Conservation (phyloP, 2,329 filamentous ascomycete genomes). For the Aspergillus cejpii region DNA sequence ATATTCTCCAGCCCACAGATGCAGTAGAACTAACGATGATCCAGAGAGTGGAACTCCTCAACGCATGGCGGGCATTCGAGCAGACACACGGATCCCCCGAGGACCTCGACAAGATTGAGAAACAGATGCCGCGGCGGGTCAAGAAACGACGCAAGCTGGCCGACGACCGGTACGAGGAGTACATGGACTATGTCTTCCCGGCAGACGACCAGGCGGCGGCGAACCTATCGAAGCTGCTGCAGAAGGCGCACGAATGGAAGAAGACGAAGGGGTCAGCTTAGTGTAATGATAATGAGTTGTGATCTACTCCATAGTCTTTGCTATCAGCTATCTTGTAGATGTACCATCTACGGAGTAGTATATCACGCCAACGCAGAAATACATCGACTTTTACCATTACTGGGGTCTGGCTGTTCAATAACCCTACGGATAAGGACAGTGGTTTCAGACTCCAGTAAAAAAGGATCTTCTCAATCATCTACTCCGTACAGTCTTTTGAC, state of each 20-base stretch:
- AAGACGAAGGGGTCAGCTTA: slow-evolving; percentile 36
- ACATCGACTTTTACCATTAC: no score
- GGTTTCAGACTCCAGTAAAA: no score
- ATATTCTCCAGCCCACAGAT: background rate
- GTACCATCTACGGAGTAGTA: background rate
- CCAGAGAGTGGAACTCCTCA: slow-evolving; percentile 76
- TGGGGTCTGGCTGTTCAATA: no score
- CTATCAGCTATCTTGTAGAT: no score
- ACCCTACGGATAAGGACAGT: no score
- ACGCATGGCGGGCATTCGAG: slow-evolving; percentile 90
- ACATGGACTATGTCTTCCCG: slow-evolving; percentile 94
- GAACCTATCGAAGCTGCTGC: slow-evolving; percentile 74
- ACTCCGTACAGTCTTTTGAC: no score
- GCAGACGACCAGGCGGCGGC: slow-evolving; percentile 83
- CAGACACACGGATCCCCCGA: slow-evolving; percentile 68
- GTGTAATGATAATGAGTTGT: background rate
- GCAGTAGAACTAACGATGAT: slow-evolving; percentile 28
- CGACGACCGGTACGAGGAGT: slow-evolving; percentile 92
- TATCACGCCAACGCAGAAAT: no score
- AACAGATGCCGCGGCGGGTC: slow-evolving; percentile 85
- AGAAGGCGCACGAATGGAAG: slow-evolving; percentile 86
- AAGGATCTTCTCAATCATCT: background rate
- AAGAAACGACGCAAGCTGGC: slow-evolving; percentile 90
- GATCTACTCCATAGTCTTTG: no score
- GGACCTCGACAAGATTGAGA: slow-evolving; percentile 76